Conservation (phyloP, 2,329 filamentous ascomycete genomes). For the Talaromyces sp. region DNA sequence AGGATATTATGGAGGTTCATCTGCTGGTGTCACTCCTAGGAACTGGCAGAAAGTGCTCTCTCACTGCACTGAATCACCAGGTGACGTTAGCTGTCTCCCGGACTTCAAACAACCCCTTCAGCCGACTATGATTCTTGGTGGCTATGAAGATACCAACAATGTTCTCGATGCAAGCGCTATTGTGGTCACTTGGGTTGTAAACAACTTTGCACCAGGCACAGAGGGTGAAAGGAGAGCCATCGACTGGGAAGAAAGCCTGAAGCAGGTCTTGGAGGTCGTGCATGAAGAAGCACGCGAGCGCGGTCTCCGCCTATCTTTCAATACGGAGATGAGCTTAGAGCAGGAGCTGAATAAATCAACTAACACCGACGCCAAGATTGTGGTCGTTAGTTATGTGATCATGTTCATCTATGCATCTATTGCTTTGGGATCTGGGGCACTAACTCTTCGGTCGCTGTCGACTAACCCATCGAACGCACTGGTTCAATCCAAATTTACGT, state of each 20-base stretch:
- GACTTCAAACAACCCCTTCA: constrained; percentile 86
- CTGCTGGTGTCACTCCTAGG: constrained; percentile 59
- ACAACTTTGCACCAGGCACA: constrained; percentile 75
- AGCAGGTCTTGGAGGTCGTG: constrained; percentile 69
- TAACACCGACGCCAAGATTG: constrained; percentile 96
- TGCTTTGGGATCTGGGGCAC: constrained; percentile 81
- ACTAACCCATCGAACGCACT: constrained; percentile 79
- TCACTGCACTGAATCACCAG: constrained; percentile 74
- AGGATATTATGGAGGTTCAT: constrained; percentile 75
- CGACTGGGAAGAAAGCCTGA: constrained; percentile 84
- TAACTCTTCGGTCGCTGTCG: constrained; percentile 73
- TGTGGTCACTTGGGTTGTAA: constrained; percentile 91
- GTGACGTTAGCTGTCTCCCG: constrained; percentile 70
- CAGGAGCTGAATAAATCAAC: constrained; percentile 96
- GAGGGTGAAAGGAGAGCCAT: constrained; percentile 69
- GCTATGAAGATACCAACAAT: constrained; percentile 63
- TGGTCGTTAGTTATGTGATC: constrained; percentile 93
- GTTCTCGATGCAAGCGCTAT: constrained; percentile 74
- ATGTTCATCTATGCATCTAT: constrained; percentile 98
- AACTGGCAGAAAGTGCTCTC: constrained; percentile 72
- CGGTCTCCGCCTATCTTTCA: constrained; percentile 87
- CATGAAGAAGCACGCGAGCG: constrained; percentile 75
- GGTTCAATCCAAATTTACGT: constrained; percentile 93
- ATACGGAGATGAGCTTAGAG: constrained; percentile 90
- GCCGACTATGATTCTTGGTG: constrained; percentile 81